Evolutionary conservation across 805 yeast genomes (phyloP).

Genomic region (Lipomyces mesembrius): DNA sequence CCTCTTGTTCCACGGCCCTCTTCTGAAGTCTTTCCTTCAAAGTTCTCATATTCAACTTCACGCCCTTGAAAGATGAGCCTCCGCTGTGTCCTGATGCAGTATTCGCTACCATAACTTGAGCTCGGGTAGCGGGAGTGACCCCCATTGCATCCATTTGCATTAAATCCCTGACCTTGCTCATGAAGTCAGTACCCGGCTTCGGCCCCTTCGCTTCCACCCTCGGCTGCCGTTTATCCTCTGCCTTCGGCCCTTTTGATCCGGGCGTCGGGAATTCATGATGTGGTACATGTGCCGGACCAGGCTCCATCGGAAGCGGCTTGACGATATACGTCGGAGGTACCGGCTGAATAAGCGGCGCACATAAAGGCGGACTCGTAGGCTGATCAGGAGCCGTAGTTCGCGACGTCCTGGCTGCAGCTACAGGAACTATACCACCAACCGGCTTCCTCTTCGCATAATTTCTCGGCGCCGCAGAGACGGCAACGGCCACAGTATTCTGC

Average conservation of each 20-base stretch:
- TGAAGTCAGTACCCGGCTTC: not conserved
- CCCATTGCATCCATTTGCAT: constrained; percentile 35
- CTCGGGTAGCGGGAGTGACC: constrained; percentile 22
- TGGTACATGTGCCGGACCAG: not conserved
- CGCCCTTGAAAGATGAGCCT: not conserved
- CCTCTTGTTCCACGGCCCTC: not conserved
- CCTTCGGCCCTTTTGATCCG: not conserved
- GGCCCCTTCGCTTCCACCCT: not conserved
- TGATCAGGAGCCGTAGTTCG: not conserved
- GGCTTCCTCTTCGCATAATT: constrained; percentile 3
- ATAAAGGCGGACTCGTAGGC: not conserved
- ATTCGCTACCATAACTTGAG: constrained; percentile 4
- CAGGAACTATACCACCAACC: not conserved
- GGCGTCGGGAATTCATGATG: not conserved
- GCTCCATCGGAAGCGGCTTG: constrained; percentile 1
- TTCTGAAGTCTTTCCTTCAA: constrained; percentile 8
- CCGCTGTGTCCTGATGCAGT: not conserved
- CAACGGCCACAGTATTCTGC: not conserved
- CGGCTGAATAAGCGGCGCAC: constrained; percentile 4
- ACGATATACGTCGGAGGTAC: not conserved
- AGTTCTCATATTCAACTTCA: constrained; percentile 15
- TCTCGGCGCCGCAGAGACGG: not conserved
- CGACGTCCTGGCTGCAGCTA: not conserved
- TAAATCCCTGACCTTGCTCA: constrained; percentile 20
- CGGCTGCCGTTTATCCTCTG: not conserved